These are phyloP conservation scores for Pseudogymnoascus sp. DNA, from an alignment of 2,329 filamentous ascomycete genomes.

Conservation along the genomic window DNA sequence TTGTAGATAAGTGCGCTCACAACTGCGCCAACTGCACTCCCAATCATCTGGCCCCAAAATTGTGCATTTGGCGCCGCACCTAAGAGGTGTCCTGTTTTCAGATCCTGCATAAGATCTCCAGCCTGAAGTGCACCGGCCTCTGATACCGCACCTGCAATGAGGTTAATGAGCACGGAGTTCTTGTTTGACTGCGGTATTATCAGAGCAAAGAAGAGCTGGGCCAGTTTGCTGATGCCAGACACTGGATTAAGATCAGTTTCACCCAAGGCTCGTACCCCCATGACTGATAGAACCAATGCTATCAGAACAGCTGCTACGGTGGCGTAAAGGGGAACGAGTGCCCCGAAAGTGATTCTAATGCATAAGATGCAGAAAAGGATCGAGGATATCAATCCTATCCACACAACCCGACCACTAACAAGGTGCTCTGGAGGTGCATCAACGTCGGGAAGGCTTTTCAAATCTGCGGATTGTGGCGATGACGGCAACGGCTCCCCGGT, in stretches of 20 bases:
- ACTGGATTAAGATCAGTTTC: conserved; percentile 95
- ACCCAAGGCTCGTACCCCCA: conserved; percentile 60
- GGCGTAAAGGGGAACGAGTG: conserved; percentile 69
- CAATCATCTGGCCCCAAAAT: conserved; percentile 94
- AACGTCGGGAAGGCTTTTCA: conserved; percentile 36
- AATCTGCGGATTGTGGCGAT: not conserved
- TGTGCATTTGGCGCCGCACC: conserved; percentile 90
- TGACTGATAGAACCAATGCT: conserved; percentile 71
- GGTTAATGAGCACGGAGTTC: conserved; percentile 87
- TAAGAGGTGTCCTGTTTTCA: conserved; percentile 91
- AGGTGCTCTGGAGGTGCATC: conserved; percentile 82
- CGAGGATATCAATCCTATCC: conserved; percentile 67
- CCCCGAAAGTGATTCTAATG: conserved; percentile 75
- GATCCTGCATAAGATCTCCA: conserved; percentile 91
- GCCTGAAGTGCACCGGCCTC: conserved; percentile 85
- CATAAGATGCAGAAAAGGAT: conserved; percentile 71
- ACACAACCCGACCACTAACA: conserved; percentile 62
- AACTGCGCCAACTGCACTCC: conserved; percentile 75
- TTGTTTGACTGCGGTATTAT: conserved; percentile 74
- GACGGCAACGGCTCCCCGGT: not conserved
- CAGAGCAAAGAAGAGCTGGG: conserved; percentile 88
- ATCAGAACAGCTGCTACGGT: conserved; percentile 74
- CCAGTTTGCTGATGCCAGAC: conserved; percentile 91
- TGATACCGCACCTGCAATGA: conserved; percentile 83
- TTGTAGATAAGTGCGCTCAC: conserved; percentile 81